Evolutionary conservation across 202 grass and related monocot species (phyloP).

Genomic region (Carex sylvatica): DNA sequence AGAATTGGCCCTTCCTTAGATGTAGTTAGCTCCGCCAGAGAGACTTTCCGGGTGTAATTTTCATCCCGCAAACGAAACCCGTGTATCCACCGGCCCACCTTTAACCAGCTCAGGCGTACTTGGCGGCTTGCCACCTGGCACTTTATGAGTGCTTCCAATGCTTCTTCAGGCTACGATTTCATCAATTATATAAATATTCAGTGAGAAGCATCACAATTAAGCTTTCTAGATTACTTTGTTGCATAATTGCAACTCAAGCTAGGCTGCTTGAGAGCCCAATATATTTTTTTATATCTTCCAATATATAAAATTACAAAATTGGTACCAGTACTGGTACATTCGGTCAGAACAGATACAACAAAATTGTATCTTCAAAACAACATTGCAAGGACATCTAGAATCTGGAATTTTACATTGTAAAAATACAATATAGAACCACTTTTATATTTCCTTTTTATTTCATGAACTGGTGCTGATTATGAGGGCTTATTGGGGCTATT

Average conservation of each 20-base stretch:
- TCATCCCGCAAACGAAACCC: slow-evolving; percentile 82
- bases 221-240: no score
- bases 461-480: background rate
- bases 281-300: background rate
- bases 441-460: background rate
- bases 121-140: slow-evolving; percentile 44
- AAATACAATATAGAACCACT: background rate
- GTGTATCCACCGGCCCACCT: slow-evolving; percentile 78
- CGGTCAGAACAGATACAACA: background rate
- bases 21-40: slow-evolving; percentile 49
- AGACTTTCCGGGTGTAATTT: slow-evolving; percentile 35
- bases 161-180: slow-evolving; percentile 52
- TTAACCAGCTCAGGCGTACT: slow-evolving; percentile 58
- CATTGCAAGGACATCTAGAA: background rate
- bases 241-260: background rate
- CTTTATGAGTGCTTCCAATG: slow-evolving; percentile 42
- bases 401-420: background rate
- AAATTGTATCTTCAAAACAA: background rate
- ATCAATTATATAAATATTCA: background rate
- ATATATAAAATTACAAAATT: background rate
- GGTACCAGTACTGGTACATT: background rate
- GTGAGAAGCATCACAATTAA: background rate
- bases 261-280: background rate
- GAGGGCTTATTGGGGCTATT: background rate
- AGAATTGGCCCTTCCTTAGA: slow-evolving; percentile 44